These are phyloP conservation scores for Stemphylium lycopersici DNA, from an alignment of 2,329 filamentous ascomycete genomes.

Conservation along the genomic window DNA sequence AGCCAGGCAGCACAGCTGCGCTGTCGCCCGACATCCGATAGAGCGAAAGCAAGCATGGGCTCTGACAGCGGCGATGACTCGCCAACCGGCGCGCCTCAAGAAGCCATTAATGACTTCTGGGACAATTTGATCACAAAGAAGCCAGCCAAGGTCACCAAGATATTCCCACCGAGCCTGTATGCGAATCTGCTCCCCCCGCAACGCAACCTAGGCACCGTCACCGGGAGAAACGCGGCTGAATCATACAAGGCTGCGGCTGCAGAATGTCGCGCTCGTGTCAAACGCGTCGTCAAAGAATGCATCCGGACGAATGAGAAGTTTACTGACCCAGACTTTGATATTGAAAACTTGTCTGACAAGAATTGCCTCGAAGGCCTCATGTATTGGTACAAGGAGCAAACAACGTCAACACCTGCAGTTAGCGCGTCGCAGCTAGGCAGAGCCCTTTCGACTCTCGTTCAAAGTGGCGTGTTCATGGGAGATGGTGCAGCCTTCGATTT, in stretches of 20 bases:
- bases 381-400: slow-evolving; percentile 56
- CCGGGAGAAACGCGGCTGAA: slow-evolving; percentile 65
- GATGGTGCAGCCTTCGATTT: slow-evolving; percentile 29
- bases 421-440: slow-evolving; percentile 23
- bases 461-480: slow-evolving; percentile 27
- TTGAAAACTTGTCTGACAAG: slow-evolving; percentile 69
- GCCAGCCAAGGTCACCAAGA: slow-evolving; percentile 73
- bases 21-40: not conserved
- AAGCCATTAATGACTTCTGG: slow-evolving; percentile 75
- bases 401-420: slow-evolving; percentile 50
- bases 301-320: slow-evolving; percentile 82
- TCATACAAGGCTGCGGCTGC: slow-evolving; percentile 75
- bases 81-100: slow-evolving; percentile 58
- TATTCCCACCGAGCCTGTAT: slow-evolving; percentile 71
- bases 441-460: slow-evolving; percentile 33
- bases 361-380: slow-evolving; percentile 42
- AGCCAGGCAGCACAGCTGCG: not conserved
- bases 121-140: slow-evolving; percentile 68
- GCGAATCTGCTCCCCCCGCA: slow-evolving; percentile 52
- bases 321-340: slow-evolving; percentile 79
- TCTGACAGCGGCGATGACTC: slow-evolving; percentile 25
- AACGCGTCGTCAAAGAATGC: slow-evolving; percentile 66
- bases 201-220: slow-evolving; percentile 56
- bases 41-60: slow-evolving; percentile 22
- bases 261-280: slow-evolving; percentile 67